Conservation (phyloP, 805 yeast genomes). For the Naumovozyma baii region DNA sequence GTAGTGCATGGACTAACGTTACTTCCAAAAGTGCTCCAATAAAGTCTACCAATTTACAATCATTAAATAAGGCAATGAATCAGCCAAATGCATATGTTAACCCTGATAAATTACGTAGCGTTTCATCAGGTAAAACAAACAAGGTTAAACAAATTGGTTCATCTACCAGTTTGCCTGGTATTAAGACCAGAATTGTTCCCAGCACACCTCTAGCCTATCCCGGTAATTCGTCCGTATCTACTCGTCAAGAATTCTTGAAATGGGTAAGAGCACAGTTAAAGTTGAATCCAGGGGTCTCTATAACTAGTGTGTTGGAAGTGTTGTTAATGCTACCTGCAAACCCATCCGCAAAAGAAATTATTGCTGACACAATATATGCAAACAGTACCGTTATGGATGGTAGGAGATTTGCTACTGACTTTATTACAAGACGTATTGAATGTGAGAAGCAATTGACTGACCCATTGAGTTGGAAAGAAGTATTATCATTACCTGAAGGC, state of each 20-base stretch:
- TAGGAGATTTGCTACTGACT: slow-evolving; percentile 85
- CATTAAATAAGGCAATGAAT: background rate
- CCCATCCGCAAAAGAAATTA: slow-evolving; percentile 67
- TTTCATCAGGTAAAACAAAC: background rate
- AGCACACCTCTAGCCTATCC: slow-evolving; percentile 10
- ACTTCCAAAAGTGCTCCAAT: slow-evolving; percentile 7
- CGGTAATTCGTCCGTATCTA: slow-evolving; percentile 25
- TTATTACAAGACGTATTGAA: slow-evolving; percentile 61
- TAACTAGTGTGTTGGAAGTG: slow-evolving; percentile 70
- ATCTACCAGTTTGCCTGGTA: background rate
- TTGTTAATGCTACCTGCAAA: slow-evolving; percentile 69
- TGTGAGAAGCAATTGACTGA: slow-evolving; percentile 49
- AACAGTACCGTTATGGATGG: slow-evolving; percentile 90
- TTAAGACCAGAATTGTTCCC: background rate
- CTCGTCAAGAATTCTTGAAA: slow-evolving; percentile 51
- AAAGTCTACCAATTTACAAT: slow-evolving; percentile 3
- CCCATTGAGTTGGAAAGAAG: slow-evolving; percentile 64
- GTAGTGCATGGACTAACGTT: slow-evolving; percentile 22
- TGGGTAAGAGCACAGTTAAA: slow-evolving; percentile 67
- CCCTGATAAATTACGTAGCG: slow-evolving; percentile 29
- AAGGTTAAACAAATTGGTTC: slow-evolving; percentile 15
- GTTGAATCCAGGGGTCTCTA: slow-evolving; percentile 65
- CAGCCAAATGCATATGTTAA: slow-evolving; percentile 16
- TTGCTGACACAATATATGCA: slow-evolving; percentile 84
- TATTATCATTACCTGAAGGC: slow-evolving; percentile 36